These are phyloP conservation scores for Andrographis paniculata DNA, from an alignment of 305 asterid species.

Conservation along the genomic window DNA sequence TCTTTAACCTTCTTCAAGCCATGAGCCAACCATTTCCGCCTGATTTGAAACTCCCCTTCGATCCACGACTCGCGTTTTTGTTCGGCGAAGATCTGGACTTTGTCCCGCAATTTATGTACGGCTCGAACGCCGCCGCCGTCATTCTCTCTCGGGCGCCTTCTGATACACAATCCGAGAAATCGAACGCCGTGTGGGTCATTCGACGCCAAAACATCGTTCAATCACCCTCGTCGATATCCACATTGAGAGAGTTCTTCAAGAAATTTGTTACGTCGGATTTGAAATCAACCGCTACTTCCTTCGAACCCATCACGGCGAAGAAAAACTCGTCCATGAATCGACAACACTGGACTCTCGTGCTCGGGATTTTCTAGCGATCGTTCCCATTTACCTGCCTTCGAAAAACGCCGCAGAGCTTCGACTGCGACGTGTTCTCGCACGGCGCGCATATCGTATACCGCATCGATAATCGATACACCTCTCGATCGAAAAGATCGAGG, in stretches of 20 bases:
- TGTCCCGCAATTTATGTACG: no score
- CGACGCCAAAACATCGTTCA: slow-evolving; percentile 43
- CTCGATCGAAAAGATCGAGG: slow-evolving; percentile 77
- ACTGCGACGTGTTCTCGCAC: slow-evolving; percentile 28
- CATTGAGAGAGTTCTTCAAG: slow-evolving; percentile 47
- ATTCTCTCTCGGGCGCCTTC: slow-evolving; percentile 51
- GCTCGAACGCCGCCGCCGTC: no score
- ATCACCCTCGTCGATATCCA: slow-evolving; percentile 44
- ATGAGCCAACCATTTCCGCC: no score
- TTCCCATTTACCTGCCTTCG: slow-evolving; percentile 64
- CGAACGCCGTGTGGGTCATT: slow-evolving; percentile 40
- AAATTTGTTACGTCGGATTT: slow-evolving; percentile 53
- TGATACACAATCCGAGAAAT: slow-evolving; percentile 62
- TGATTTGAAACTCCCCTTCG: no score
- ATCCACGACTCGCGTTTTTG: no score
- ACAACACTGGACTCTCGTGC: slow-evolving; percentile 58
- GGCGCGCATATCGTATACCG: slow-evolving; percentile 50
- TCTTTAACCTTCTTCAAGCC: no score
- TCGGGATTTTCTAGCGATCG: slow-evolving; percentile 27
- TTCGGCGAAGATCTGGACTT: no score
- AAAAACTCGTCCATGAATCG: slow-evolving; percentile 91
- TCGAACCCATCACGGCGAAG: slow-evolving; percentile 63
- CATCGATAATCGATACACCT: slow-evolving; percentile 71
- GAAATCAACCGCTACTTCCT: slow-evolving; percentile 53
- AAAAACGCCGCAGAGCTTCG: slow-evolving; percentile 78